Evolutionary conservation across 148 eudicot genomes (phyloP).

Genomic region (Gaultheria prostrata): DNA sequence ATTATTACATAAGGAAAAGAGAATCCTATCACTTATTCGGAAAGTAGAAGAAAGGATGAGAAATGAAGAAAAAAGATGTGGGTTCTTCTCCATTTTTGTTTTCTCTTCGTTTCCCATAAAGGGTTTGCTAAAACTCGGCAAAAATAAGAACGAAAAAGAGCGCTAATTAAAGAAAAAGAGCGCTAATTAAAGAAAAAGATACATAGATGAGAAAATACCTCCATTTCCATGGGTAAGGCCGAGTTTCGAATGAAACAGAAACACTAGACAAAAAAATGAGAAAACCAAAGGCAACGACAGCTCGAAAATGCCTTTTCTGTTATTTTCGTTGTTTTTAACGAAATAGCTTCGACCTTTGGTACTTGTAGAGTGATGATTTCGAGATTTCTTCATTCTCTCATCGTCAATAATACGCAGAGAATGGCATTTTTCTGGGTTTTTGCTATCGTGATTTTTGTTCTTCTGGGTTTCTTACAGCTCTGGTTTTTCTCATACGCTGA

Average conservation of each 20-base stretch:
- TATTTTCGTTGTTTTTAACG: neutral
- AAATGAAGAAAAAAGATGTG: neutral
- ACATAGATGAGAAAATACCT: conserved; percentile 32
- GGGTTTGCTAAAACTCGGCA: neutral
- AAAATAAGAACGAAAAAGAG: neutral
- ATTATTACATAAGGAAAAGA: neutral
- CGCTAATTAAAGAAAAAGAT: neutral
- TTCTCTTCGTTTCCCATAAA: neutral
- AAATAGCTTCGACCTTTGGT: neutral
- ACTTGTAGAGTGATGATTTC: neutral
- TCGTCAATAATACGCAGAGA: neutral
- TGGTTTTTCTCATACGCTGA: neutral
- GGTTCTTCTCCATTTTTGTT: neutral
- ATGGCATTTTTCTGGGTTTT: neutral
- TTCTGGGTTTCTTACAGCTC: no score
- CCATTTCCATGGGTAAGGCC: conserved; percentile 49
- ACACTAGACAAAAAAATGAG: conserved; percentile 53
- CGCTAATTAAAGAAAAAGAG: neutral
- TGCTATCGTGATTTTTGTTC: neutral
- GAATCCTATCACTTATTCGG: neutral
- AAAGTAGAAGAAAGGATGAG: neutral
- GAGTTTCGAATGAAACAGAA: conserved; percentile 57
- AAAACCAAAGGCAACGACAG: conserved; percentile 46
- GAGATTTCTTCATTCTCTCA: conserved; percentile 11
- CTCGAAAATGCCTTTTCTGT: conserved; percentile 30